A percentile compares a stretch with the other conserved stretches of the same genome.
phyloP scores from a whole-genome alignment of 75 land plant genomes.

The Sequoia sempervirens region DNA sequence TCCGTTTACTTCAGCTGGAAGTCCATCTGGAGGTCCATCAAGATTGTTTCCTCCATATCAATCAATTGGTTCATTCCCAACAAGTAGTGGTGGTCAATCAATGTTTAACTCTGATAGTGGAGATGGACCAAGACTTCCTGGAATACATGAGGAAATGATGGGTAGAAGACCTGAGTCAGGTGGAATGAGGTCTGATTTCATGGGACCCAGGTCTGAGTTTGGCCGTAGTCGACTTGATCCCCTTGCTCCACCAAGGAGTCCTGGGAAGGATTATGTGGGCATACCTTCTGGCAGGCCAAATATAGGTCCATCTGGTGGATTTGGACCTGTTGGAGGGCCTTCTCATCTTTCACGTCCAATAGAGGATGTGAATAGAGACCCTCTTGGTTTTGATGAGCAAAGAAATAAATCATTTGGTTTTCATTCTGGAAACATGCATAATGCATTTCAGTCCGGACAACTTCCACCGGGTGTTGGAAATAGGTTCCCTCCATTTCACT shows the following conservation, averaged over 20 bases:
- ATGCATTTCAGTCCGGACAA: conserved; percentile 20
- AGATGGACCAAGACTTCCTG: conserved; percentile 18
- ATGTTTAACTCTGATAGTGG: conserved; percentile 13
- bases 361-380: conserved; percentile 30
- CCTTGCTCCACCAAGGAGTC: conserved; percentile 40
- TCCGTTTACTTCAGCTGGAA: neutral
- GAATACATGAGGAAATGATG: conserved; percentile 25
- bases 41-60: conserved; percentile 23
- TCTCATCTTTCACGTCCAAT: conserved; percentile 12
- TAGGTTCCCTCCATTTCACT: conserved; percentile 5
- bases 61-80: conserved; percentile 1
- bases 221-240: conserved; percentile 32
- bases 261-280: conserved; percentile 36
- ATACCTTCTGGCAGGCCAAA: conserved; percentile 20
- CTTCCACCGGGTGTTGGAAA: conserved; percentile 27
- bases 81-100: conserved; percentile 11
- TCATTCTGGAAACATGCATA: conserved; percentile 8
- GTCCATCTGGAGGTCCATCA: conserved; percentile 18
- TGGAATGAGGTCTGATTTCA: conserved; percentile 19
- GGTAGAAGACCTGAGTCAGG: conserved; percentile 20
- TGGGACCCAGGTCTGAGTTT: conserved; percentile 29
- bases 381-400: conserved; percentile 29
- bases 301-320: conserved; percentile 16
- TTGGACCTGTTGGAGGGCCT: conserved; percentile 20
- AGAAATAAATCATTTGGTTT: conserved; percentile 10